A percentile compares a stretch with the other conserved stretches of the same genome.
phyloP scores from a whole-genome alignment of 1,139 yeast species.

The Pichia sp. region DNA sequence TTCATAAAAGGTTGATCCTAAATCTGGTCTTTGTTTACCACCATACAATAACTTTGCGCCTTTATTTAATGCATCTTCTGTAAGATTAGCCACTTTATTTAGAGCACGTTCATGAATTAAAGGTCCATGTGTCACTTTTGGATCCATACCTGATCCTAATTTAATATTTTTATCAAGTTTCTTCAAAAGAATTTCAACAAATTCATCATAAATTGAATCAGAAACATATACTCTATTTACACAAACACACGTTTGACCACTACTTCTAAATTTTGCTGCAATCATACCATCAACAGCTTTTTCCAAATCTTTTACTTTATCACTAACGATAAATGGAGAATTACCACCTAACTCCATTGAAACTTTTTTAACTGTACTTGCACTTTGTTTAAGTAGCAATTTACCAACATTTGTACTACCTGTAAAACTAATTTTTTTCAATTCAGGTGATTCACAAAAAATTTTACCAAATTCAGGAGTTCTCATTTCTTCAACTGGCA shows the following conservation, averaged over 20 bases:
- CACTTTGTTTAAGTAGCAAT: slow-evolving; percentile 68
- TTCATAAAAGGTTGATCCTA: slow-evolving; percentile 71
- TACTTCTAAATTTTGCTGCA: slow-evolving; percentile 63
- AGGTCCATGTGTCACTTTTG: slow-evolving; percentile 73
- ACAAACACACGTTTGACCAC: slow-evolving; percentile 82
- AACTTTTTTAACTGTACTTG: slow-evolving; percentile 73
- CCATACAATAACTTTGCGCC: slow-evolving; percentile 64
- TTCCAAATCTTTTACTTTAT: slow-evolving; percentile 70
- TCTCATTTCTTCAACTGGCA: slow-evolving; percentile 47
- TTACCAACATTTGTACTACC: slow-evolving; percentile 87
- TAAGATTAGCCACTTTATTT: slow-evolving; percentile 63
- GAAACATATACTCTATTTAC: slow-evolving; percentile 73
- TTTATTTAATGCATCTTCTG: slow-evolving; percentile 64
- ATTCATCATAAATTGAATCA: slow-evolving; percentile 53
- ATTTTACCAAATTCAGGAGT: slow-evolving; percentile 58
- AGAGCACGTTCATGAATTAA: slow-evolving; percentile 64
- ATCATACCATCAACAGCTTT: slow-evolving; percentile 69
- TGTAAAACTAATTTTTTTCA: slow-evolving; percentile 80
- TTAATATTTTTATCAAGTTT: slow-evolving; percentile 34
- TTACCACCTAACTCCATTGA: slow-evolving; percentile 92
- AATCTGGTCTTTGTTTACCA: slow-evolving; percentile 58
- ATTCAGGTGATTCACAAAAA: slow-evolving; percentile 59
- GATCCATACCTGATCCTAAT: slow-evolving; percentile 71
- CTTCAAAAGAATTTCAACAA: slow-evolving; percentile 43
- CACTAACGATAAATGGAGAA: slow-evolving; percentile 82